phyloP scores from a whole-genome alignment of 305 asterid species.

The Solanum hybrid region DNA sequence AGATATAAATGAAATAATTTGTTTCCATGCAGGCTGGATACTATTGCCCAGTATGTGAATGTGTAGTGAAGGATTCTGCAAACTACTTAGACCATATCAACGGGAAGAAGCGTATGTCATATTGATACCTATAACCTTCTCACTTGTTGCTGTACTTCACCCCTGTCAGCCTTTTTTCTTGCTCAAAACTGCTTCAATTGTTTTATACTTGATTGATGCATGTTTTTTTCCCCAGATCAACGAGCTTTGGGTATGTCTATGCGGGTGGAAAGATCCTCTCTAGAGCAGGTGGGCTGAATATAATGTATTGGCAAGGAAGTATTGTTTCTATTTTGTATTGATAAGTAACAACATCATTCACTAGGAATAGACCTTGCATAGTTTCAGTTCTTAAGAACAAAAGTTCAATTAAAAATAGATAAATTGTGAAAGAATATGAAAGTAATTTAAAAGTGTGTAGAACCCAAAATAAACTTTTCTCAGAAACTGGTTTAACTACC shows the following conservation, averaged over 20 bases:
- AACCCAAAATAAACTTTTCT: background rate
- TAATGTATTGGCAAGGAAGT: background rate
- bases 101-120: constrained; percentile 91
- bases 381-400: background rate
- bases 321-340: background rate
- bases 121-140: background rate
- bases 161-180: background rate
- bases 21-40: constrained; percentile 83
- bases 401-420: background rate
- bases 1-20: constrained; percentile 3
- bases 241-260: constrained; percentile 99
- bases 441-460: background rate
- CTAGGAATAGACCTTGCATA: background rate
- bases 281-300: constrained; percentile 64
- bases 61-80: constrained; percentile 95
- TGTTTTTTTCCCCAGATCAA: constrained; percentile 49
- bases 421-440: background rate
- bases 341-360: background rate
- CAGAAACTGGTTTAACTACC: background rate
- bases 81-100: constrained; percentile 97
- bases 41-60: constrained; percentile 86
- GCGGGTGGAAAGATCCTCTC: constrained; percentile 91
- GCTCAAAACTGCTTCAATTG: background rate
- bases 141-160: background rate
- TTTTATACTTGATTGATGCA: background rate